Evolutionary conservation across 1,284 basidiomycete species (phyloP).

Genomic region (Mycosarcoma mackinlayi): DNA sequence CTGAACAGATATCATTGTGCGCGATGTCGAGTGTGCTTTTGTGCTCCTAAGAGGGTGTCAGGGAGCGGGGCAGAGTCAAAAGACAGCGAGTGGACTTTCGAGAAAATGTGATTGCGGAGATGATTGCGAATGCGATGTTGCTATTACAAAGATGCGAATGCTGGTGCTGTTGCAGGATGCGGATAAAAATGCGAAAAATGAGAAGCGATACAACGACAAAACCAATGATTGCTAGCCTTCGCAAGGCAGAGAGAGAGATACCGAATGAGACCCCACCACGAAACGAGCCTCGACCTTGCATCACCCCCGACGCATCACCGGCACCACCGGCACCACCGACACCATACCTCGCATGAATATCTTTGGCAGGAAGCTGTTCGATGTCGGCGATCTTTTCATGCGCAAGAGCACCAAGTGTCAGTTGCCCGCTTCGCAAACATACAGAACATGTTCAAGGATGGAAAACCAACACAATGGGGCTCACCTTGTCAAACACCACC

Average conservation of each 20-base stretch:
- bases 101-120: background rate
- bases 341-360: slow-evolving; percentile 32
- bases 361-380: slow-evolving; percentile 34
- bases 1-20: no score
- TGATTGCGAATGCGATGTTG: background rate
- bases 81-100: no score
- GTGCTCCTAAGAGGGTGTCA: no score
- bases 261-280: background rate
- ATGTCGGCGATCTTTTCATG: slow-evolving; percentile 35
- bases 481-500: slow-evolving; percentile 40
- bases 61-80: no score
- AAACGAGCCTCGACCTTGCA: no score
- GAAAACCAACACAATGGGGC: background rate
- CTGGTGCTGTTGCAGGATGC: background rate
- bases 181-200: background rate
- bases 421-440: background rate
- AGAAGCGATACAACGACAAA: background rate
- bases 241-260: background rate
- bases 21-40: background rate
- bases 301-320: no score
- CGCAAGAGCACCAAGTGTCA: background rate
- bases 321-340: slow-evolving; percentile 12
- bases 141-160: background rate
- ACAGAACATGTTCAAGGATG: background rate
- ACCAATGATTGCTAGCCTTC: background rate